phyloP scores from a whole-genome alignment of 2,329 filamentous ascomycete genomes.

The Aspergillus ochraceoroseus region DNA sequence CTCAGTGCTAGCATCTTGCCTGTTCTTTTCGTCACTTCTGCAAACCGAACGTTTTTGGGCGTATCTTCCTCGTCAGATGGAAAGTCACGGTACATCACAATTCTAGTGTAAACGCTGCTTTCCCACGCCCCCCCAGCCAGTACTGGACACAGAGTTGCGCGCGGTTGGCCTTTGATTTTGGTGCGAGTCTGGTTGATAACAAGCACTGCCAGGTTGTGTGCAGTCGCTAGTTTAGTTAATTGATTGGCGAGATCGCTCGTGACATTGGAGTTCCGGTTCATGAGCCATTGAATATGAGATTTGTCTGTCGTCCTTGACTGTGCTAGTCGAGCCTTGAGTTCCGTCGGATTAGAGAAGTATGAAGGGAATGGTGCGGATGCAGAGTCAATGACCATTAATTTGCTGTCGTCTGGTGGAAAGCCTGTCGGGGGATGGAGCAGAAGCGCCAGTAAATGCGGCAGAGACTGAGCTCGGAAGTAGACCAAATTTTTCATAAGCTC shows the following conservation, averaged over 20 bases:
- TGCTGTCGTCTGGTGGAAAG: conserved; percentile 59
- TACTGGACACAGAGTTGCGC: conserved; percentile 66
- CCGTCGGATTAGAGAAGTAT: conserved; percentile 62
- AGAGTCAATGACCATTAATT: conserved; percentile 71
- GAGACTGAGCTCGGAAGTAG: conserved; percentile 57
- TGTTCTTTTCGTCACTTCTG: conserved; percentile 61
- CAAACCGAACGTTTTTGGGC: conserved; percentile 53
- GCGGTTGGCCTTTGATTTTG: conserved; percentile 64
- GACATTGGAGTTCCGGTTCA: conserved; percentile 51
- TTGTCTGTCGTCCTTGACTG: conserved; percentile 35
- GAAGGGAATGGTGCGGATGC: conserved; percentile 71
- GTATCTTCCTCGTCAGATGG: conserved; percentile 38
- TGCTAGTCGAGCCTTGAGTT: conserved; percentile 29
- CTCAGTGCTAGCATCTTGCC: conserved; percentile 44
- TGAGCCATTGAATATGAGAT: conserved; percentile 38
- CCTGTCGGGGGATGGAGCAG: conserved; percentile 60
- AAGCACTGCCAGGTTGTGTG: conserved; percentile 67
- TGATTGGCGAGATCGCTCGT: conserved; percentile 59
- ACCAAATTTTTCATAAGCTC: conserved; percentile 52
- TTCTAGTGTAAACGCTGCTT: conserved; percentile 63
- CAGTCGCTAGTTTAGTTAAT: conserved; percentile 67
- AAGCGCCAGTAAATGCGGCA: conserved; percentile 66
- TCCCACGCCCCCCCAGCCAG: conserved; percentile 78
- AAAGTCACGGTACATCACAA: conserved; percentile 78
- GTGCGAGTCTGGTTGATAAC: conserved; percentile 76